Base-by-base conservation (phyloP, 2,329 filamentous ascomycete genomes). In the Aureobasidium sp. region DNA sequence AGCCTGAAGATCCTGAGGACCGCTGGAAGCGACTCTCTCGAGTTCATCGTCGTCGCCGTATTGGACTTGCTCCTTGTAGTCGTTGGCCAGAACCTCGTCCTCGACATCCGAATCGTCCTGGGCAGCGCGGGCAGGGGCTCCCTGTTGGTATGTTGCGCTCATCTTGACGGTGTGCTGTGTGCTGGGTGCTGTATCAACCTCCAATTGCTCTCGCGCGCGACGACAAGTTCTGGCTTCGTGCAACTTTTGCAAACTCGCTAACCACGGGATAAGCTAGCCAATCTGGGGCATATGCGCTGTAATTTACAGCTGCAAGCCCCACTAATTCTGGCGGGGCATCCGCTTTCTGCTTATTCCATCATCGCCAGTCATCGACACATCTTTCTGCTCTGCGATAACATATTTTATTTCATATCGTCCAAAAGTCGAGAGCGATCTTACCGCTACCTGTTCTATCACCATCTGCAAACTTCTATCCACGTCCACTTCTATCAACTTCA, bases 61-160 rank as follows among this genome's bases (percentile, higher is more conserved):
- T 75, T 94, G 91, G 69, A 96, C 90, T 78, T 97, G 93, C 80
- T 97, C 91, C 75, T 87, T 88, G 84, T 97, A 97, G 79, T 97
- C 91, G 78, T 91, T 91, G 71, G 91, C 94, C 68, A 99, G 85
- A 70, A 89, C 89, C 79, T 97, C 94, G 83, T 97, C 93, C 79
- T 97, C 92, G 67, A 90, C 89, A 76, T 97, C 94, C 73, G 91
- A 96, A 74, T 95, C 91, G 70, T 73, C 71, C 63, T 69, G 66
- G 21, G 66, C 60, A 9, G 60, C 59, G 54, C 70, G 70, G 62
- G 72, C 67, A 42, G 74, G 69, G 62, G 74, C 68, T 67, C 72
- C 73, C 65, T 78, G 74, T 66, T 77, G 75, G 66, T 74, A 76
- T 62, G 66, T 65, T 61, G 72, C 21, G 64, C 72, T 74, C 73